Evolutionary conservation across 345 rosid genomes (phyloP).

Genomic region (Abelmoschus esculentus): DNA sequence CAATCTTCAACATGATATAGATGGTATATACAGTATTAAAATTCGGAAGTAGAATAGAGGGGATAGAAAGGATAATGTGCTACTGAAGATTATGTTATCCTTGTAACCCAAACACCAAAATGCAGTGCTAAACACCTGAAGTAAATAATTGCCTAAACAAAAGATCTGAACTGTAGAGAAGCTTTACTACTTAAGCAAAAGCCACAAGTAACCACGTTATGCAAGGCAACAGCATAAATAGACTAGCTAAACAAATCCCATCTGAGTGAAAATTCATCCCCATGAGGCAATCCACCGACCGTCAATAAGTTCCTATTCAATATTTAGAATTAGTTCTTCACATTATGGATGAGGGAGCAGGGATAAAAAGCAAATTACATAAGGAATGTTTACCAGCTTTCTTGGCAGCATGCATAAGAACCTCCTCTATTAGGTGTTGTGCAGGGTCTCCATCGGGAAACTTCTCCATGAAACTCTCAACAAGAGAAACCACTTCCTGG

Average conservation of each 20-base stretch:
- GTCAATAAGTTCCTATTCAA: background rate
- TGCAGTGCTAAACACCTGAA: background rate
- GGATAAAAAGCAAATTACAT: background rate
- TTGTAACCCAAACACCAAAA: background rate
- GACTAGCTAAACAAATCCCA: background rate
- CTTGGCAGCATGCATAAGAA: conserved; percentile 88
- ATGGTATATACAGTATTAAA: background rate
- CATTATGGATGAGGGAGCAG: background rate
- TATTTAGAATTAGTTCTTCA: background rate
- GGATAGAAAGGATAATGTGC: background rate
- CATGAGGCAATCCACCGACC: background rate
- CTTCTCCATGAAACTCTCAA: conserved; percentile 79
- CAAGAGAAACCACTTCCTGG: conserved; percentile 78
- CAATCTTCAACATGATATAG: background rate
- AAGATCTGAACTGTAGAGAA: background rate
- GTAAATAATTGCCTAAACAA: background rate
- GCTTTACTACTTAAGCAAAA: background rate
- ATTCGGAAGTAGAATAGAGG: background rate
- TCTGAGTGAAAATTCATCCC: background rate
- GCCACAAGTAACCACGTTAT: background rate
- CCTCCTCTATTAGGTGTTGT: conserved; percentile 86
- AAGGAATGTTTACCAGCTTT: conserved; percentile 65
- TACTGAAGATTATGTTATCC: background rate
- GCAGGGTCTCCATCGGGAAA: conserved; percentile 98
- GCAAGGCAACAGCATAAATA: background rate